Conservation (phyloP, 2,329 filamentous ascomycete genomes). For the Phialophora tarda region DNA sequence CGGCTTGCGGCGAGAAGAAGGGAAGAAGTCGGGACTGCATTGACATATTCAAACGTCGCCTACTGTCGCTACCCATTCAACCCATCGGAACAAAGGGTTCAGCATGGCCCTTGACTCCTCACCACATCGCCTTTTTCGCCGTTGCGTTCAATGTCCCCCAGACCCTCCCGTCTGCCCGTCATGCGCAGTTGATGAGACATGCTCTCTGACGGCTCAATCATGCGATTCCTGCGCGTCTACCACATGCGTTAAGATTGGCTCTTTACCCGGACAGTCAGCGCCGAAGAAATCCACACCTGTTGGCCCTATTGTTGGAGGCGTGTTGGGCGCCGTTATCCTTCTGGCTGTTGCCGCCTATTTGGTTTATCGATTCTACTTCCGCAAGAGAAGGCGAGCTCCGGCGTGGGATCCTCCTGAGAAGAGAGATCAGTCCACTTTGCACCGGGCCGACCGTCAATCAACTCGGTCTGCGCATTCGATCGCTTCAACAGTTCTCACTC, state of each 20-base stretch:
- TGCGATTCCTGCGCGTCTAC: constrained; percentile 66
- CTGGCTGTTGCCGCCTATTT: constrained; percentile 78
- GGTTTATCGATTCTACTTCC: constrained; percentile 85
- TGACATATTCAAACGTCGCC: background rate
- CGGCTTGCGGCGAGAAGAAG: background rate
- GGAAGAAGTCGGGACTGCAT: background rate
- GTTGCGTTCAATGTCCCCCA: constrained; percentile 64
- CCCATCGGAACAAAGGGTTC: background rate
- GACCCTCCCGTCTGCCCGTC: constrained; percentile 63
- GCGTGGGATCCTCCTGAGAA: constrained; percentile 62
- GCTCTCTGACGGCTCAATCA: constrained; percentile 63
- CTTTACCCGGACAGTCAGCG: constrained; percentile 46
- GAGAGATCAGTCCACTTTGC: constrained; percentile 62
- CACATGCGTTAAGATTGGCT: constrained; percentile 57
- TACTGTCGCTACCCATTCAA: constrained; percentile 19
- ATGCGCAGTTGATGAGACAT: constrained; percentile 63
- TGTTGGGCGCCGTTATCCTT: constrained; percentile 79
- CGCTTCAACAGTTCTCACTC: constrained; percentile 91
- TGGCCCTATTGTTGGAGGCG: constrained; percentile 89
- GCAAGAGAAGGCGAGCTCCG: constrained; percentile 66
- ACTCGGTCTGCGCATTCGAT: constrained; percentile 85
- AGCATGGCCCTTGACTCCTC: constrained; percentile 37
- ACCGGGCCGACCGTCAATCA: constrained; percentile 70
- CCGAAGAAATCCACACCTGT: constrained; percentile 48
- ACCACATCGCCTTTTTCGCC: constrained; percentile 56